Conservation (phyloP, 2,329 filamentous ascomycete species). For the Claviceps sorghi region DNA sequence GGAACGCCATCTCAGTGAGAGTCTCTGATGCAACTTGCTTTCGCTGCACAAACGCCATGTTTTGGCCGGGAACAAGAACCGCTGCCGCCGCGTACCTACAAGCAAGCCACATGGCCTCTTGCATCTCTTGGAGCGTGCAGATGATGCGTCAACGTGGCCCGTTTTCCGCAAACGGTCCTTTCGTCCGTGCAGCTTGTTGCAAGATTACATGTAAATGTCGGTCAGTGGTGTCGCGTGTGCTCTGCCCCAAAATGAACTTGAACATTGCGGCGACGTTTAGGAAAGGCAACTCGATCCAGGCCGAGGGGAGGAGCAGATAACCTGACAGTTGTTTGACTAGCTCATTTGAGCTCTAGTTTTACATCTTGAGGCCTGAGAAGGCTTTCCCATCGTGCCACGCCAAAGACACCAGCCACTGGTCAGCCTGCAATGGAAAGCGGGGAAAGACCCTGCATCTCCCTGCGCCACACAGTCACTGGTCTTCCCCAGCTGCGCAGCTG, state of each 20-base stretch:
- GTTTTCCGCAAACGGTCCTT: background rate
- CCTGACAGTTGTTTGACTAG: too few relatives aligned
- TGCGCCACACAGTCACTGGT: background rate
- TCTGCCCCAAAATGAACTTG: background rate
- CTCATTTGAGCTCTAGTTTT: too few relatives aligned
- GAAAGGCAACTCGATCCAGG: background rate
- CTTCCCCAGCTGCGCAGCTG: background rate
- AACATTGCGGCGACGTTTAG: background rate
- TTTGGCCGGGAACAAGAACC: background rate
- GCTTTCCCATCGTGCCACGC: too few relatives aligned
- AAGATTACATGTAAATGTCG: background rate
- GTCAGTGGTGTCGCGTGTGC: background rate
- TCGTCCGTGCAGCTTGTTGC: background rate
- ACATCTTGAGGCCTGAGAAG: too few relatives aligned
- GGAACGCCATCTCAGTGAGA: background rate
- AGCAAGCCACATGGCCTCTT: too few relatives aligned
- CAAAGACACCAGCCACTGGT: background rate
- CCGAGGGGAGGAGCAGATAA: too few relatives aligned
- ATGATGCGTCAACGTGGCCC: too few relatives aligned
- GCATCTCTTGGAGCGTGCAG: too few relatives aligned
- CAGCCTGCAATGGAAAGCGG: background rate
- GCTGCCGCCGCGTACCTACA: too few relatives aligned
- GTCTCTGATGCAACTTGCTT: background rate
- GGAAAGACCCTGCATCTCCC: constrained; percentile 3
- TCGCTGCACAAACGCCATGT: background rate